Evolutionary conservation across 805 yeast species (phyloP).

Genomic region (Citeromyces nyonsensis): DNA sequence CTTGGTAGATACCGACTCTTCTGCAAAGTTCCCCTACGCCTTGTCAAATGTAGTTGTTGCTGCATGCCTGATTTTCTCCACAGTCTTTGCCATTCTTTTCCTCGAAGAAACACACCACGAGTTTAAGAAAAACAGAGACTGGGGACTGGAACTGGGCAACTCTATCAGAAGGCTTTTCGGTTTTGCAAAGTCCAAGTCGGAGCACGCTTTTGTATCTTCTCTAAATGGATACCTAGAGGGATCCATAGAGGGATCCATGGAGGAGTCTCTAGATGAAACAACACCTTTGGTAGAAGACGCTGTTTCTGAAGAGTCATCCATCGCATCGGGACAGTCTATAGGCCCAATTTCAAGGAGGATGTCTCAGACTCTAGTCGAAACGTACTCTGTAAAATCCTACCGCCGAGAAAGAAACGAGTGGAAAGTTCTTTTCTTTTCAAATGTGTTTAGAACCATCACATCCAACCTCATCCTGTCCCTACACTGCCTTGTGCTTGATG

Average conservation of each 20-base stretch:
- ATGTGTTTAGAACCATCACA: conserved; percentile 6
- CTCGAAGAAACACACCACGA: conserved; percentile 36
- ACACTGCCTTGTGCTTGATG: conserved; percentile 31
- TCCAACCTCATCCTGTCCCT: conserved; percentile 26
- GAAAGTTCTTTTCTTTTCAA: conserved; percentile 7
- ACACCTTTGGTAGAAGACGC: neutral
- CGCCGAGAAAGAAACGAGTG: no score
- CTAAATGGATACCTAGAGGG: no score
- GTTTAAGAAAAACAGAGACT: conserved; percentile 21
- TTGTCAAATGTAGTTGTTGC: conserved; percentile 35
- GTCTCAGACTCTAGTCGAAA: neutral
- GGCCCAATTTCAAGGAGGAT: neutral
- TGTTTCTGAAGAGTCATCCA: neutral
- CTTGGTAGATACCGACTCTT: conserved; percentile 13
- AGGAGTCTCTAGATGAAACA: neutral
- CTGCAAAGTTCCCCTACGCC: conserved; percentile 26
- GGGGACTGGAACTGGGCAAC: conserved; percentile 30
- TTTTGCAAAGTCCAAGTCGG: conserved; percentile 3
- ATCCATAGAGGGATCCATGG: neutral
- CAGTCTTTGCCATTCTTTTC: conserved; percentile 24
- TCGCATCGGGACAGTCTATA: neutral
- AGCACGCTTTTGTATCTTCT: no score
- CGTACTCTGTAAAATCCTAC: conserved; percentile 2
- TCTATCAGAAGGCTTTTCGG: conserved; percentile 8
- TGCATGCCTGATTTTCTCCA: conserved; percentile 16